These are phyloP conservation scores for Prinsepia uniflora DNA, from an alignment of 306 rosid species.

Conservation along the genomic window DNA sequence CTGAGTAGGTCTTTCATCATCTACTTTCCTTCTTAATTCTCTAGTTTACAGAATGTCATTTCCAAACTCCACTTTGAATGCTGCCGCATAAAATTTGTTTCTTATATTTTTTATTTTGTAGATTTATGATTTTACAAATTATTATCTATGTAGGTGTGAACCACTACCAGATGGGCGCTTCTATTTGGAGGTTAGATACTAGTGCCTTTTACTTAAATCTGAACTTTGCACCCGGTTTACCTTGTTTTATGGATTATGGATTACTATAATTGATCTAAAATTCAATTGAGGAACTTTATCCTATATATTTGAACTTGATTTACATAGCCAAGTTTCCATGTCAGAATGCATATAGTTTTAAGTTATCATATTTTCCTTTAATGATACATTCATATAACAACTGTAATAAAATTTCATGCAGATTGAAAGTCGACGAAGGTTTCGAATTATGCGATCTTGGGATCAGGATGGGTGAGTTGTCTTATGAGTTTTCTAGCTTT, in stretches of 20 bases:
- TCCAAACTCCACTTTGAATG: constrained; percentile 10
- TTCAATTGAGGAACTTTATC: background rate
- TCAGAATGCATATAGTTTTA: background rate
- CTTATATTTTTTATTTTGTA: background rate
- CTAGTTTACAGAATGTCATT: background rate
- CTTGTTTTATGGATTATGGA: constrained; percentile 5
- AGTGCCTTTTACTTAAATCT: background rate
- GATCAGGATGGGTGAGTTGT: constrained; percentile 90
- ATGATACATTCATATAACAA: background rate
- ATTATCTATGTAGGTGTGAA: constrained; percentile 66
- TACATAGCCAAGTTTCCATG: background rate
- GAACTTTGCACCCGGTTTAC: background rate
- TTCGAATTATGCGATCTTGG: constrained; percentile 64
- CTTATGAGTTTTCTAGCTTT: constrained; percentile 18
- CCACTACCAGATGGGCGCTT: constrained; percentile 99
- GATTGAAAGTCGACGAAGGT: constrained; percentile 89
- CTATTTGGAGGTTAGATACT: constrained; percentile 73
- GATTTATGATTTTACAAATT: background rate
- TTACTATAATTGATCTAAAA: constrained; percentile 1
- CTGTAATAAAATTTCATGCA: constrained; percentile 33
- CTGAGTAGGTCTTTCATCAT: constrained; percentile 70
- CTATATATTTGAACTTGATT: background rate
- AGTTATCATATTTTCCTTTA: background rate
- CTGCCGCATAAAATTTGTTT: background rate
- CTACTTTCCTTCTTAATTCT: constrained; percentile 13